phyloP scores from a whole-genome alignment of 352 stramenopile genomes.

The Globisporangium viniferum region DNA sequence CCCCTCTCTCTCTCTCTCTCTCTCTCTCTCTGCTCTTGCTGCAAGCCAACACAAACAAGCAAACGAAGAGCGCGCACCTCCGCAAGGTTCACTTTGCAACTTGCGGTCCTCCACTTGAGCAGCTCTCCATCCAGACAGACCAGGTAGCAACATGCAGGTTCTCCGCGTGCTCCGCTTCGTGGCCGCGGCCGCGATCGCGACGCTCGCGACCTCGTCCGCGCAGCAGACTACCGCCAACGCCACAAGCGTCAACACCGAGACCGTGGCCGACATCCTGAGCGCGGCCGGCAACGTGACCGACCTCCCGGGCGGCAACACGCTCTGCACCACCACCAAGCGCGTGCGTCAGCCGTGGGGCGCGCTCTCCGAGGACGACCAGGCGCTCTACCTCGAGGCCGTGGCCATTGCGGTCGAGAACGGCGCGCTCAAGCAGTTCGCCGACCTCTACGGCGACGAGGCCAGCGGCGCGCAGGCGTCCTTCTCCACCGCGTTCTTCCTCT shows the following conservation, averaged over 20 bases:
- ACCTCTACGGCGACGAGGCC: slow-evolving; percentile 44
- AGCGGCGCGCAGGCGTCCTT: slow-evolving; percentile 46
- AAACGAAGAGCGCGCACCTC: not conserved
- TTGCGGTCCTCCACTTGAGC: slow-evolving; percentile 2
- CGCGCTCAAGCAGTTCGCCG: slow-evolving; percentile 44
- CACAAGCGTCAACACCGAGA: slow-evolving; percentile 16
- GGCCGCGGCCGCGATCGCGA: slow-evolving; percentile 4
- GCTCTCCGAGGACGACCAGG: slow-evolving; percentile 39
- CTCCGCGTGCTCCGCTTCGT: slow-evolving; percentile 14
- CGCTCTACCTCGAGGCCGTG: slow-evolving; percentile 56
- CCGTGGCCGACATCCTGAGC: slow-evolving; percentile 32
- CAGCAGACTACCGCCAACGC: not conserved
- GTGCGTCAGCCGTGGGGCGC: slow-evolving; percentile 55
- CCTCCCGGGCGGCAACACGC: slow-evolving; percentile 47
- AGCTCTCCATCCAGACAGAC: not conserved
- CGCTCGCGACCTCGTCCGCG: slow-evolving; percentile 8
- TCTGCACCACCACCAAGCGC: slow-evolving; percentile 30
- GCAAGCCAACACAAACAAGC: not conserved
- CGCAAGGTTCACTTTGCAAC: slow-evolving; percentile 9
- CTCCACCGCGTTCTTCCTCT: slow-evolving; percentile 62
- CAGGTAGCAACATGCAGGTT: slow-evolving; percentile 13
- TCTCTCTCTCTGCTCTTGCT: slow-evolving; percentile 2
- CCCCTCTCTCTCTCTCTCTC: not conserved
- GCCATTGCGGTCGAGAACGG: slow-evolving; percentile 37
- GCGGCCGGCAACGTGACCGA: slow-evolving; percentile 38